Percentiles rank a stretch among this genome's conserved stretches.
Evolutionary conservation across 768 basidiomycete species (phyloP).

Genomic region (Leucogyrophana mollusca): DNA sequence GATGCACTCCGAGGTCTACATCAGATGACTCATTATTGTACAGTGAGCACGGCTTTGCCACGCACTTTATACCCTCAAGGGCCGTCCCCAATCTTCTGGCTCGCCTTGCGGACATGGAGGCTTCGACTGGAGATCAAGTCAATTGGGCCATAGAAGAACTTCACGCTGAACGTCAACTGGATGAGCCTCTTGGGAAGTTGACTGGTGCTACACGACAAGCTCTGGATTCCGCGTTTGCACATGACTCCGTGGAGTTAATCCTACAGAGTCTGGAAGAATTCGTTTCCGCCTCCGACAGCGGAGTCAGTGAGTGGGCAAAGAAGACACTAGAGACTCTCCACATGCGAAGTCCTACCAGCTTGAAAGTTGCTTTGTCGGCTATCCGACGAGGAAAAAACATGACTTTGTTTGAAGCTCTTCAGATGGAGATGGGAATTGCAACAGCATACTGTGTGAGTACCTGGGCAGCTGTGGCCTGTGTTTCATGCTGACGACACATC

Average conservation of each 20-base stretch:
- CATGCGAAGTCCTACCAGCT: constrained; percentile 84
- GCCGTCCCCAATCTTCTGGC: constrained; percentile 70
- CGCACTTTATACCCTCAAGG: constrained; percentile 84
- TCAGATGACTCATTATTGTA: constrained; percentile 10
- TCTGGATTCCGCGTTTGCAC: constrained; percentile 76
- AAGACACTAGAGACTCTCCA: constrained; percentile 62
- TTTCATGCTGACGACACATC: constrained; percentile 12
- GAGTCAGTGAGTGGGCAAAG: constrained; percentile 71
- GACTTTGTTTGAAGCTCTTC: constrained; percentile 62
- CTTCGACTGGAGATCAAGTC: constrained; percentile 44
- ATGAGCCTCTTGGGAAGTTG: constrained; percentile 52
- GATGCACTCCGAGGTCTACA: constrained; percentile 4
- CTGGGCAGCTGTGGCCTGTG: constrained; percentile 9
- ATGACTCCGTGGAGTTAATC: constrained; percentile 71
- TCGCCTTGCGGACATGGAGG: constrained; percentile 50
- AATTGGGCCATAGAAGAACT: constrained; percentile 71
- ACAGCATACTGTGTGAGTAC: constrained; percentile 83
- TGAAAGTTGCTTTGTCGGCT: constrained; percentile 84
- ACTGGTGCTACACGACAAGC: constrained; percentile 68
- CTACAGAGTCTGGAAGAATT: constrained; percentile 48
- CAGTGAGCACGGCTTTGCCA: constrained; percentile 91
- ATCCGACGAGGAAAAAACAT: constrained; percentile 67
- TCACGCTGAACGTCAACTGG: constrained; percentile 53
- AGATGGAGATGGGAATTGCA: constrained; percentile 87
- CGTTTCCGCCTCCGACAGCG: constrained; percentile 37